phyloP scores from a whole-genome alignment of 31 red algal species.

The Asparagopsis taxiformis region DNA sequence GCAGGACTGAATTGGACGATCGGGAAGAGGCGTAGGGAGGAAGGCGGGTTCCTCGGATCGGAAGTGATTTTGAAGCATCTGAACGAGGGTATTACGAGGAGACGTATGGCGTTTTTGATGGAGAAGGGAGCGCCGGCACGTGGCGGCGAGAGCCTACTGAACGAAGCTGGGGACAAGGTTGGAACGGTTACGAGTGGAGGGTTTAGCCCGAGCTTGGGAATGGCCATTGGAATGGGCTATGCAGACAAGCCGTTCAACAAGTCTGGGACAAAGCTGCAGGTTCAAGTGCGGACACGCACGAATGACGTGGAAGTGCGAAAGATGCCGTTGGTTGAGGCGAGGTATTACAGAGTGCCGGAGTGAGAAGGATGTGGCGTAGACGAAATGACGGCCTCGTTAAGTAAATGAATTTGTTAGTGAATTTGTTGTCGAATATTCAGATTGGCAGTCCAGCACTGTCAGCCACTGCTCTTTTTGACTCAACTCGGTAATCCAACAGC shows the following conservation, averaged over 20 bases:
- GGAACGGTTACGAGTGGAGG: constrained; percentile 92
- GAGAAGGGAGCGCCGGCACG: constrained; percentile 92
- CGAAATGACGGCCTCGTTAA: too few relatives aligned
- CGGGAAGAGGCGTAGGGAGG: constrained; percentile 80
- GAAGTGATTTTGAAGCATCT: constrained; percentile 89
- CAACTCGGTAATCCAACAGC: too few relatives aligned
- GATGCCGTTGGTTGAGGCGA: constrained; percentile 85
- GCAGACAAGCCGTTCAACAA: constrained; percentile 87
- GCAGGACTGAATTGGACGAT: constrained; percentile 95
- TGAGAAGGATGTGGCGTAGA: too few relatives aligned
- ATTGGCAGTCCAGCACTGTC: too few relatives aligned
- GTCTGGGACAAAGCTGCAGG: constrained; percentile 68
- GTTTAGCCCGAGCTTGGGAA: constrained; percentile 80
- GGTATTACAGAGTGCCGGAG: constrained; percentile 79
- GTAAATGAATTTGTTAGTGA: too few relatives aligned
- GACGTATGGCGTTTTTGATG: constrained; percentile 83
- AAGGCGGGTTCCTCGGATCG: constrained; percentile 84
- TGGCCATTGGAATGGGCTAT: constrained; percentile 97
- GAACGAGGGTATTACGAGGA: constrained; percentile 61
- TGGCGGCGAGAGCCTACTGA: constrained; percentile 86
- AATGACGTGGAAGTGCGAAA: constrained; percentile 73
- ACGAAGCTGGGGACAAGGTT: constrained; percentile 67
- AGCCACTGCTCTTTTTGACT: too few relatives aligned
- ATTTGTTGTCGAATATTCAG: too few relatives aligned
- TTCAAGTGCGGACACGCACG: constrained; percentile 66